Evolutionary conservation across 495 filamentous ascomycete species (phyloP), one percentile per base, ranked within the genome.

Genomic region (Beverwykella pulmonaria): DNA sequence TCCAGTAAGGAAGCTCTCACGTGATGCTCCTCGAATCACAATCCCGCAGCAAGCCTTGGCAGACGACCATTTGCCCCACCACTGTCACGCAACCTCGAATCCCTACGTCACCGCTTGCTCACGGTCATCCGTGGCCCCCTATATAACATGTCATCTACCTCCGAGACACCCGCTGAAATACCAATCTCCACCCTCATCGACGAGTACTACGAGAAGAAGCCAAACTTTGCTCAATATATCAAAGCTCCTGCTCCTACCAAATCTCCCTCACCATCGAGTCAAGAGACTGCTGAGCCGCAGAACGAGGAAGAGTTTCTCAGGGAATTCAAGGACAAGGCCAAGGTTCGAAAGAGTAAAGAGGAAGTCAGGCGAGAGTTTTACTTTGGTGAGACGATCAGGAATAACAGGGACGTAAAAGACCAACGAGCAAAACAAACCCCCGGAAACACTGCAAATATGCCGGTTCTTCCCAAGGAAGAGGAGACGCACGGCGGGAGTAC

Each of bases 401-500:
- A 27, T 47, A 47, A 14, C 36, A 46, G 34, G 36, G 27, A 22
- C 6, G 8, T 32, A 1, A 39, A 46, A n/a, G 39, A 32, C 6
- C 7, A 41, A 32, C 30, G 44, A 46, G 20, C 9, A 53, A 57
- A 29, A 19, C 2, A 20, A 19, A n/a, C n/a, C n/a, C n/a, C n/a
- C n/a, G n/a, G 27, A 20, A 29, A n/a, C n/a, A n/a, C n/a, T n/a
- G 29, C 53, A 47, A 77, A 58, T 19, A 81, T 81, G 80, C 79
- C 79, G 41, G 74, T 75, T 57, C 75, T 71, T 29, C 74, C 75
- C 10, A 68, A 71, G 48, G 79, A 81, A 73, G 79, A 82, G 70
- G 73, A 76, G 32, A 71, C 75, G 19, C 46, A 8, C 20, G 52
- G 68, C 32, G 73, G 74, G 73, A 63, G 69, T 72, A 26, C 39